Base-by-base conservation (phyloP, 2,329 filamentous ascomycete genomes). In the Ophiostoma quercus region DNA sequence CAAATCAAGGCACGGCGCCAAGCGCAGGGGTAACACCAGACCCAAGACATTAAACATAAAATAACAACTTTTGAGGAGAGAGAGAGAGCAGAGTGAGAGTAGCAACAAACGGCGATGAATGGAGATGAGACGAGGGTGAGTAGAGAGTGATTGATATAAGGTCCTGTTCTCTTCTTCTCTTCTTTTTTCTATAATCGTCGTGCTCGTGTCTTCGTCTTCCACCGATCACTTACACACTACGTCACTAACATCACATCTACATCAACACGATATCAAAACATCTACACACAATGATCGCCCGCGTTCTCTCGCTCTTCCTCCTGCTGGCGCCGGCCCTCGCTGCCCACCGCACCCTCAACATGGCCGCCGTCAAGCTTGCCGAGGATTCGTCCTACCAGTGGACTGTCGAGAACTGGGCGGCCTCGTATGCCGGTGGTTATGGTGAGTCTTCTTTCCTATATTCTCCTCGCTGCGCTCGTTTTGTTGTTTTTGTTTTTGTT, bases 11-110 rank as follows among this genome's bases (percentile, higher is more conserved):
- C 57, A 62, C 25, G 51, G 57, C 57, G 57, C 57, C 25, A 62
- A 62, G 57, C 57, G 25, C 14, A 62, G 57, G 57, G 25, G 57
- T 62, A 32, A 32, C 25, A 32, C 43, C 43, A 47, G 43, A 47
- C 57, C 54, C 51, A 57, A 62, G 57, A 62, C 57, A 62, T 62
- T 16, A 32, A 62, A 25, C 54, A 32, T 60, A 60, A 60, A 60
- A 60, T 60, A 62, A 62, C 57, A 62, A 16, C 57, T 34, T 34
- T 34, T 34, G 34, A 34, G 34, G 6, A 57, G 8, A 22, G 6
- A 57, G 8, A 22, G 4, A 57, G 7, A 4, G 43, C 16, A 47
- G 43, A 7, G 19, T 16, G 19, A 47, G 19, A 5, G 11, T 41
- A 14, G 12, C 14, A 41, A 41, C 39, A 41, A 47, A n/a, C 22